These are phyloP conservation scores for Adansonia digitata DNA, from an alignment of 345 rosid genomes.

Conservation along the genomic window DNA sequence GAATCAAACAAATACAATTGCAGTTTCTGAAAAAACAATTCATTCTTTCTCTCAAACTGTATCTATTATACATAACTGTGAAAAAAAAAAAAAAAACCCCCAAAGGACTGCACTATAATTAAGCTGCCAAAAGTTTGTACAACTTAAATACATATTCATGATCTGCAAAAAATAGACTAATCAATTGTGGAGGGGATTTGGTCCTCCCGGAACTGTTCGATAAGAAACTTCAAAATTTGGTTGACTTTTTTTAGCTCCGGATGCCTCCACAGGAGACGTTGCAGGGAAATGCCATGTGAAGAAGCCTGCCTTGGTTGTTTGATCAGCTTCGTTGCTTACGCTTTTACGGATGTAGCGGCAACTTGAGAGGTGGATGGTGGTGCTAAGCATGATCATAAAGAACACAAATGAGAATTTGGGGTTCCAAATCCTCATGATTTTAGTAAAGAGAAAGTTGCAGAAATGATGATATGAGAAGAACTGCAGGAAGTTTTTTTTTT, in stretches of 20 bases:
- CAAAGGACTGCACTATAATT: slow-evolving; percentile 11
- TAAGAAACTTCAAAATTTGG: slow-evolving; percentile 34
- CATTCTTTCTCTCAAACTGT: slow-evolving; percentile 4
- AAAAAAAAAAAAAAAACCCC: neutral
- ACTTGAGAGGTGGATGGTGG: slow-evolving; percentile 16
- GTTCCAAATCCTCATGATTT: slow-evolving; percentile 16
- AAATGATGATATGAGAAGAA: slow-evolving; percentile 1
- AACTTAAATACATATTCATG: neutral
- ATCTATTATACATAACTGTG: slow-evolving; percentile 22
- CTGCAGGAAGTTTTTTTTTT: neutral
- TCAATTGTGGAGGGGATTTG: slow-evolving; percentile 62
- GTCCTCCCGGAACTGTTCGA: slow-evolving; percentile 48
- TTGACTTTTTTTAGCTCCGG: slow-evolving; percentile 12
- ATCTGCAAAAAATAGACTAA: slow-evolving; percentile 1
- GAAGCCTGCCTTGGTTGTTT: slow-evolving; percentile 8
- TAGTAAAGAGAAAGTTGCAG: neutral
- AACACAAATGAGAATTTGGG: slow-evolving; percentile 17
- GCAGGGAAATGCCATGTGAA: slow-evolving; percentile 11
- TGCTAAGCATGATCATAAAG: slow-evolving; percentile 20
- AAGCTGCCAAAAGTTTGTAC: slow-evolving; percentile 15
- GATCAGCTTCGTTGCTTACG: slow-evolving; percentile 8
- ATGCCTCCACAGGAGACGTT: slow-evolving; percentile 12
- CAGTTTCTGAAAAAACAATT: no score
- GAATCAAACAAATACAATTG: slow-evolving; percentile 12
- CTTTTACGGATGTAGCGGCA: slow-evolving; percentile 19